Conservation (phyloP, 2,329 filamentous ascomycete genomes). For the Uncinocarpus reesii region DNA sequence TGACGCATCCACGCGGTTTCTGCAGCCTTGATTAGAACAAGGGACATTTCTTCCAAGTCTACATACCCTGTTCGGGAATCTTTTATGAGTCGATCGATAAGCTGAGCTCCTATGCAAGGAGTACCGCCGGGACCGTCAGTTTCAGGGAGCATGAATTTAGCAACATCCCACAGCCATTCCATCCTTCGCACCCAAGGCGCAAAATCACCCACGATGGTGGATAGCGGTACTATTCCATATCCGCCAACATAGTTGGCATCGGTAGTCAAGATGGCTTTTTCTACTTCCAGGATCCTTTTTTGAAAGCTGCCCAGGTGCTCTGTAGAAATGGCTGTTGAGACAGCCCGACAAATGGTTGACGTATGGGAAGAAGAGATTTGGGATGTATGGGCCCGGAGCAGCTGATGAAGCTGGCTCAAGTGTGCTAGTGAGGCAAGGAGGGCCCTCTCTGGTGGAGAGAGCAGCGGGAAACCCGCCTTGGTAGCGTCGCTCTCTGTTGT, state of each 20-base stretch:
- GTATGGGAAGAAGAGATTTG: conserved; percentile 59
- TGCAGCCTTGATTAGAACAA: conserved; percentile 62
- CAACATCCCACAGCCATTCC: conserved; percentile 73
- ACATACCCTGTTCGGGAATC: conserved; percentile 80
- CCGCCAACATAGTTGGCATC: conserved; percentile 76
- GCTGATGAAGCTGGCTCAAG: conserved; percentile 67
- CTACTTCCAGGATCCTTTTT: conserved; percentile 71
- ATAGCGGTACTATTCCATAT: conserved; percentile 86
- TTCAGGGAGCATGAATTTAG: conserved; percentile 54
- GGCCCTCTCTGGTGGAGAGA: conserved; percentile 70
- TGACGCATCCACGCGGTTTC: conserved; percentile 90
- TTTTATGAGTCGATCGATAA: conserved; percentile 66
- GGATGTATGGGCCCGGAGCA: conserved; percentile 56
- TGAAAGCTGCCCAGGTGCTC: conserved; percentile 73
- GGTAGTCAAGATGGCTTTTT: conserved; percentile 62
- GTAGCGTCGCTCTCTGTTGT: conserved; percentile 43
- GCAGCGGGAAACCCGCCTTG: conserved; percentile 39
- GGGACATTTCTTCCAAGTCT: conserved; percentile 69
- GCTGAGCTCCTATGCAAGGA: conserved; percentile 54
- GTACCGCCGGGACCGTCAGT: conserved; percentile 20
- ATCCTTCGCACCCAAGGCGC: conserved; percentile 74
- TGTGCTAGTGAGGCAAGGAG: conserved; percentile 67
- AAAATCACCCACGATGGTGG: conserved; percentile 72
- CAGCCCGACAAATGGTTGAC: conserved; percentile 77
- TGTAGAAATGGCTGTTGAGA: conserved; percentile 65